phyloP scores from a whole-genome alignment of 805 yeast genomes.

The Metschnikowia anglica region DNA sequence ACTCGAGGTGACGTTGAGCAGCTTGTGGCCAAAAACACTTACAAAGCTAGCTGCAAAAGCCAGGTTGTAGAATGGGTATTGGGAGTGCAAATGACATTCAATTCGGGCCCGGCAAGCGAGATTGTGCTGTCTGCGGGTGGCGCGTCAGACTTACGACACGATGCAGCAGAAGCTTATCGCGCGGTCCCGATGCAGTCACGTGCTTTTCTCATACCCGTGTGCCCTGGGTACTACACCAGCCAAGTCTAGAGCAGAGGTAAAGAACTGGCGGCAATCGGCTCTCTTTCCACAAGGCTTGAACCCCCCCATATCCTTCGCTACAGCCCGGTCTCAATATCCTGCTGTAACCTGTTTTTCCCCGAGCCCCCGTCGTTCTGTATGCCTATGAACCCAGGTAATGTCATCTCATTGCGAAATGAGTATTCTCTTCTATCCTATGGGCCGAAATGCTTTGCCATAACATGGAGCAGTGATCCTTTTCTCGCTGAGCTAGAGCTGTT shows the following conservation, averaged over 20 bases:
- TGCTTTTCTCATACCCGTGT: too few relatives aligned
- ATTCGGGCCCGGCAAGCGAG: too few relatives aligned
- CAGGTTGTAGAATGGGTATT: too few relatives aligned
- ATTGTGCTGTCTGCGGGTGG: constrained; percentile 3
- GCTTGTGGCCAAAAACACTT: too few relatives aligned
- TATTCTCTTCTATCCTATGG: constrained; percentile 11
- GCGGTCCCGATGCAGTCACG: too few relatives aligned
- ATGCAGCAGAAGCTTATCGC: constrained; percentile 5
- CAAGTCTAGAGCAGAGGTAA: too few relatives aligned
- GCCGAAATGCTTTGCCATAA: constrained; percentile 13
- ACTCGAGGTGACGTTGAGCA: too few relatives aligned
- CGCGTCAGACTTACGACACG: background rate
- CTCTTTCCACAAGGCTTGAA: background rate
- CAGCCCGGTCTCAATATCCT: background rate
- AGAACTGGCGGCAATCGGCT: background rate
- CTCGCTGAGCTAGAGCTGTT: background rate
- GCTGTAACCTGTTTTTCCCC: background rate
- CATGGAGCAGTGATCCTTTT: constrained; percentile 1
- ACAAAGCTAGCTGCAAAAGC: too few relatives aligned
- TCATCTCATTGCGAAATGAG: constrained; percentile 9
- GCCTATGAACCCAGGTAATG: constrained; percentile 3
- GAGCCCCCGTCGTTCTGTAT: background rate
- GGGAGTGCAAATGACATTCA: too few relatives aligned
- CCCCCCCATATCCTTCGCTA: background rate
- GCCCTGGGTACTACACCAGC: too few relatives aligned